phyloP scores from a whole-genome alignment of 441 rosid species.

The Eruca vesicaria region DNA sequence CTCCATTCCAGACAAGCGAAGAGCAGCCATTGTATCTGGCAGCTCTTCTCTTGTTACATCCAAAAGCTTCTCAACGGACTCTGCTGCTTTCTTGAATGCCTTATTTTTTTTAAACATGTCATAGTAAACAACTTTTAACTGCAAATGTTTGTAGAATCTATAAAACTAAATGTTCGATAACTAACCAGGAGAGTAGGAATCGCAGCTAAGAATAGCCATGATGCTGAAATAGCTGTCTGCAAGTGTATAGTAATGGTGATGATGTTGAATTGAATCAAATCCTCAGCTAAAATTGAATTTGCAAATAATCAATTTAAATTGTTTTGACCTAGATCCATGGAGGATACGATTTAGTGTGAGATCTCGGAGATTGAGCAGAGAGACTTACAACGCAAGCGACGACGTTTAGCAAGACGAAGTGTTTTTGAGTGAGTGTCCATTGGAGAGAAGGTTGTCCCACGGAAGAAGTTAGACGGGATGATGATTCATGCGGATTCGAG shows the following conservation, averaged over 20 bases:
- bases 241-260: neutral
- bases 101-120: too few species aligned
- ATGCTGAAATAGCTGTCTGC: constrained; percentile 77
- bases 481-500: constrained; percentile 4
- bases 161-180: neutral
- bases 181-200: constrained; percentile 79
- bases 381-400: constrained; percentile 62
- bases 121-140: neutral
- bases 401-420: constrained; percentile 58
- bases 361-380: neutral
- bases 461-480: constrained; percentile 44
- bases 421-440: constrained; percentile 64
- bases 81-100: constrained; percentile 87
- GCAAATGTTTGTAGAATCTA: neutral
- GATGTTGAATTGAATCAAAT: neutral
- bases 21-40: constrained; percentile 91
- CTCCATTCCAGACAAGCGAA: constrained; percentile 91
- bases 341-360: neutral
- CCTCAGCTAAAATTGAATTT: neutral
- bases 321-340: constrained; percentile 7
- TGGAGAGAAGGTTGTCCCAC: constrained; percentile 58
- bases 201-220: constrained; percentile 82
- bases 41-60: constrained; percentile 87
- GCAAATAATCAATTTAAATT: neutral
- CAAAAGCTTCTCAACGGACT: constrained; percentile 79